These are phyloP conservation scores for Dioscorea dumetorum DNA, from an alignment of 106 monocot species.

Conservation along the genomic window DNA sequence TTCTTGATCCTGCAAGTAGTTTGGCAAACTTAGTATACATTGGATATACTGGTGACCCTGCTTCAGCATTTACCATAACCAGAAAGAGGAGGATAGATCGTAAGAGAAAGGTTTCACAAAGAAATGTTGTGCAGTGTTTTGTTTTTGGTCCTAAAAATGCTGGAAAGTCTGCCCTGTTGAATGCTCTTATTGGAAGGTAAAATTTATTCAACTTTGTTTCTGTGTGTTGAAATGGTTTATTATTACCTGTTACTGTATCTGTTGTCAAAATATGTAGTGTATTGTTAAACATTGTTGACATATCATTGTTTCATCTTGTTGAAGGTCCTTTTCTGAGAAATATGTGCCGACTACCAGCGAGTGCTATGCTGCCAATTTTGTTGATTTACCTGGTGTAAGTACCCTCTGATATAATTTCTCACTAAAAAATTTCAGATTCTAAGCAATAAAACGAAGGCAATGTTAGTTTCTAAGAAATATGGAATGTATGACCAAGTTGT, in stretches of 20 bases:
- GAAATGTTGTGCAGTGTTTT: conserved; percentile 86
- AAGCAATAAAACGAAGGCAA: too few species aligned
- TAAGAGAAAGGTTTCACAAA: conserved; percentile 60
- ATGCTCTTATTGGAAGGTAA: conserved; percentile 75
- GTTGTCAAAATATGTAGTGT: too few species aligned
- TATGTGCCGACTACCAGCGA: conserved; percentile 54
- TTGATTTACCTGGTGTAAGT: conserved; percentile 63
- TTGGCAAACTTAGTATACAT: conserved; percentile 84
- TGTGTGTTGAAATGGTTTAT: neutral
- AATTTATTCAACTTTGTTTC: neutral
- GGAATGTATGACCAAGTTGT: too few species aligned
- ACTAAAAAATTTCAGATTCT: too few species aligned
- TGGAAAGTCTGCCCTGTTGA: conserved; percentile 80
- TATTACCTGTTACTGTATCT: too few species aligned
- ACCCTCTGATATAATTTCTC: neutral
- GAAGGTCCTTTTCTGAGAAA: conserved; percentile 66
- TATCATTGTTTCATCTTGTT: conserved; percentile 1
- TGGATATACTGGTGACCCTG: conserved; percentile 64
- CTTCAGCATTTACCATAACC: conserved; percentile 69
- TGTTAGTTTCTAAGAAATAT: too few species aligned
- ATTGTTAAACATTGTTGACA: neutral
- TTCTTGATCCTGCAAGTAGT: conserved; percentile 68
- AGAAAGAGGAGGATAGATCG: conserved; percentile 73
- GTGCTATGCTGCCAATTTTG: conserved; percentile 67
- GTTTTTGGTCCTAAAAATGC: conserved; percentile 86